A percentile compares a stretch with the other conserved stretches of the same genome.
Conservation (phyloP, 352 stramenopile species). For the Phytopythium kandeliae region DNA sequence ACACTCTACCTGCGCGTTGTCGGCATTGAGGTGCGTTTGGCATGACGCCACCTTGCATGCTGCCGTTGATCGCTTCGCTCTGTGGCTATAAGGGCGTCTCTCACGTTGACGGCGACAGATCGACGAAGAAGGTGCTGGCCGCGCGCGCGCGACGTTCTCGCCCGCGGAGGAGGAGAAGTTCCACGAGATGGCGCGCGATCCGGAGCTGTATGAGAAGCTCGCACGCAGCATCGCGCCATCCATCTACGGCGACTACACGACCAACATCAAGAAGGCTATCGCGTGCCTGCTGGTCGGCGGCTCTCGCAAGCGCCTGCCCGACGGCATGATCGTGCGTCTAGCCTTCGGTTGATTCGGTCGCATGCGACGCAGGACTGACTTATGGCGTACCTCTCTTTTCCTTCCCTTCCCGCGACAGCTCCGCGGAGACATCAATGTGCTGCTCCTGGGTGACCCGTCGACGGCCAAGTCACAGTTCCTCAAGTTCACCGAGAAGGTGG, state of each 20-base stretch:
- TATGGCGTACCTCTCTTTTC: not conserved
- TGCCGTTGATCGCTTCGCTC: too few relatives aligned
- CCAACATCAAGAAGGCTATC: conserved; percentile 98
- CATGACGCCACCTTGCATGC: too few relatives aligned
- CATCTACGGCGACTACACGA: conserved; percentile 95
- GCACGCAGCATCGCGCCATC: conserved; percentile 88
- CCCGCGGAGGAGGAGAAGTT: conserved; percentile 98
- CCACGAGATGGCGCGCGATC: conserved; percentile 83
- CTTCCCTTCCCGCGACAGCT: too few relatives aligned
- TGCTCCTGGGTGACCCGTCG: conserved; percentile 96
- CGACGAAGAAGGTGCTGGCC: conserved; percentile 89
- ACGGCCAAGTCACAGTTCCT: conserved; percentile 99
- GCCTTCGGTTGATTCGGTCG: not conserved
- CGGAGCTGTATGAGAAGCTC: conserved; percentile 94
- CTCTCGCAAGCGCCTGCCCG: conserved; percentile 91
- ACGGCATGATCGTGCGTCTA: conserved; percentile 90
- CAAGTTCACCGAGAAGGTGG: conserved; percentile 96
- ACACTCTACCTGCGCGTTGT: conserved; percentile 95
- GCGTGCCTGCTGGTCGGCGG: conserved; percentile 94
- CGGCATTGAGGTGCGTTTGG: conserved; percentile 78
- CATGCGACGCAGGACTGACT: not conserved
- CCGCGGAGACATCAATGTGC: conserved; percentile 98
- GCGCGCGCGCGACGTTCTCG: conserved; percentile 92
- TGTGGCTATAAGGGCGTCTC: too few relatives aligned
- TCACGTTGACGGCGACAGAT: too few relatives aligned